Evolutionary conservation across 169 alveolate species (phyloP).

Genomic region (Plasmodium gaboni): DNA sequence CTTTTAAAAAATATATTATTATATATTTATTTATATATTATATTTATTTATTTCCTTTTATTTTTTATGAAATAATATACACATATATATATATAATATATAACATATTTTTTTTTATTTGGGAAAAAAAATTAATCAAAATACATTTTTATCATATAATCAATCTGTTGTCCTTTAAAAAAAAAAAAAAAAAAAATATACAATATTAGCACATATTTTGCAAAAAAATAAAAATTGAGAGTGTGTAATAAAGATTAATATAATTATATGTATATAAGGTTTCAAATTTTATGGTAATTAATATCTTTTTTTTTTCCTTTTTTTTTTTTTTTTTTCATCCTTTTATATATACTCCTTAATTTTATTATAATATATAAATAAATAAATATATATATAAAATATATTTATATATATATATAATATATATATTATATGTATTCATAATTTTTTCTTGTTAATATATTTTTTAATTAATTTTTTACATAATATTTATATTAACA

Average conservation of each 20-base stretch:
- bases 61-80: too few species aligned
- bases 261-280: neutral
- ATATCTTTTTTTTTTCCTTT: too few species aligned
- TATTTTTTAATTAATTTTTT: neutral
- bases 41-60: too few species aligned
- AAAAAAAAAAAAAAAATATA: constrained; percentile 9
- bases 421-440: neutral
- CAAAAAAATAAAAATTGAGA: constrained; percentile 1
- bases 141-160: too few species aligned
- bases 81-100: too few species aligned
- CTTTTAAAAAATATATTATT: too few species aligned
- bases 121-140: too few species aligned
- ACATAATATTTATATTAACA: neutral
- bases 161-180: neutral
- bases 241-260: neutral
- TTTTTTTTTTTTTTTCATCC: too few species aligned
- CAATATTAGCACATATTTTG: too few species aligned
- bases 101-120: too few species aligned
- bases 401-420: neutral
- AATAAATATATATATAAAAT: neutral
- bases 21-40: too few species aligned
- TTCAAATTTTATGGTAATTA: neutral
- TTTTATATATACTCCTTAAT: too few species aligned
- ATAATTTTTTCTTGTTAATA: neutral
- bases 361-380: neutral